phyloP scores from a whole-genome alignment of 345 rosid species.

The Rhodamnia rubescens region DNA sequence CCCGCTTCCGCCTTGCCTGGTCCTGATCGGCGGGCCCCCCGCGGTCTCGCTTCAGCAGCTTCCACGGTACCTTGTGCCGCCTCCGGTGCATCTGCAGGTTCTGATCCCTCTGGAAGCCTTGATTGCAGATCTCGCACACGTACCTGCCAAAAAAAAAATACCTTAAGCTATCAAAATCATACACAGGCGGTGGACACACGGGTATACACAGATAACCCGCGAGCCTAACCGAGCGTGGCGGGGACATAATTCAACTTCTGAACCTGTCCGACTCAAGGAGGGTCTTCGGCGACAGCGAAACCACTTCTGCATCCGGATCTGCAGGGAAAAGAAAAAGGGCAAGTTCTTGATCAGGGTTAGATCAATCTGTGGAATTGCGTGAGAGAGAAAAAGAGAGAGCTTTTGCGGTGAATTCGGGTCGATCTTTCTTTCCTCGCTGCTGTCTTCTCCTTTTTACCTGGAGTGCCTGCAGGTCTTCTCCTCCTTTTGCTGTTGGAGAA shows the following conservation, averaged over 20 bases:
- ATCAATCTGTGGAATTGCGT: neutral
- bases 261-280: constrained; percentile 73
- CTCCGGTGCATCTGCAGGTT: constrained; percentile 95
- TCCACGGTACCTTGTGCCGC: constrained; percentile 96
- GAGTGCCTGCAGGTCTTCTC: constrained; percentile 82
- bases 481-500: constrained; percentile 33
- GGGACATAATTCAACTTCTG: neutral
- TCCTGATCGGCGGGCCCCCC: constrained; percentile 3
- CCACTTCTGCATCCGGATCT: constrained; percentile 98
- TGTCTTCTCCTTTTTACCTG: constrained; percentile 27
- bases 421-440: neutral
- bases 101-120: constrained; percentile 93
- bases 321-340: neutral
- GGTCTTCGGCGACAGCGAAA: constrained; percentile 79
- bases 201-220: neutral
- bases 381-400: neutral
- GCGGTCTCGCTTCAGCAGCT: constrained; percentile 66
- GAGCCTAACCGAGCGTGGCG: neutral
- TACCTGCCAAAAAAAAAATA: constrained; percentile 7
- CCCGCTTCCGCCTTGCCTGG: constrained; percentile 48
- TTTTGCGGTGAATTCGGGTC: neutral
- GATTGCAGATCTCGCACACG: constrained; percentile 97
- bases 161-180: neutral
- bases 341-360: neutral
- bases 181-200: neutral